Conservation (phyloP, 768 basidiomycete genomes). For the Wakefieldia striispora region DNA sequence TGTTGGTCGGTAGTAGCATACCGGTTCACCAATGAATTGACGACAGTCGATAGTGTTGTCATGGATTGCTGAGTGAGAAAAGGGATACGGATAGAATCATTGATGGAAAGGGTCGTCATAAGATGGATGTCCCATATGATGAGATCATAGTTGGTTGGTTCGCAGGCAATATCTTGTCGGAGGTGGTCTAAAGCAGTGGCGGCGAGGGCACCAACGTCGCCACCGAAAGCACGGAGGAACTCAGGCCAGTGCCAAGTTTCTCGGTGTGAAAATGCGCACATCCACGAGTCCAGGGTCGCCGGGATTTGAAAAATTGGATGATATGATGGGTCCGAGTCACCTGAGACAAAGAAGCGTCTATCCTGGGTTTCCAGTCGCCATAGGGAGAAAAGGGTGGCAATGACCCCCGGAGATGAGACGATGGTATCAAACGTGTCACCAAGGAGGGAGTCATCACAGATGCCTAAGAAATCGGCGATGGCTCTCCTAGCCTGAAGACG, state of each 20-base stretch:
- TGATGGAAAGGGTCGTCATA: slow-evolving; percentile 25
- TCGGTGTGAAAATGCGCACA: slow-evolving; percentile 22
- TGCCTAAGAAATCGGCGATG: slow-evolving; percentile 21
- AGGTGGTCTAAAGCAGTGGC: slow-evolving; percentile 25
- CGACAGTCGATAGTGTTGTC: slow-evolving; percentile 13
- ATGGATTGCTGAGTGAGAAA: slow-evolving; percentile 24
- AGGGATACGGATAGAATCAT: slow-evolving; percentile 22
- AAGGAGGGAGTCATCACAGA: slow-evolving; percentile 16
- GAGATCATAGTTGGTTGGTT: slow-evolving; percentile 24
- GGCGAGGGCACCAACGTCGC: slow-evolving; percentile 17
- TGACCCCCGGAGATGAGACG: slow-evolving; percentile 16
- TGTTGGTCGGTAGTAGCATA: slow-evolving; percentile 3
- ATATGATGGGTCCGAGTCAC: background rate
- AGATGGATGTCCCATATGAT: slow-evolving; percentile 32
- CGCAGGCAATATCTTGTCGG: slow-evolving; percentile 19
- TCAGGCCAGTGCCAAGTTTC: slow-evolving; percentile 30
- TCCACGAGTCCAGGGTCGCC: slow-evolving; percentile 26
- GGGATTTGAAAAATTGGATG: slow-evolving; percentile 7
- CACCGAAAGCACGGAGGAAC: slow-evolving; percentile 22
- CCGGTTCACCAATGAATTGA: slow-evolving; percentile 13
- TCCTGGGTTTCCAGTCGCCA: slow-evolving; percentile 28
- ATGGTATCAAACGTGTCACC: slow-evolving; percentile 17
- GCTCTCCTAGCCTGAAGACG: slow-evolving; percentile 20
- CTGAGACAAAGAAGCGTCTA: slow-evolving; percentile 13
- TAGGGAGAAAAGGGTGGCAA: slow-evolving; percentile 22